These are phyloP conservation scores for Sodiomyces alkalinus DNA, from an alignment of 2,329 filamentous ascomycete species.

Conservation along the genomic window DNA sequence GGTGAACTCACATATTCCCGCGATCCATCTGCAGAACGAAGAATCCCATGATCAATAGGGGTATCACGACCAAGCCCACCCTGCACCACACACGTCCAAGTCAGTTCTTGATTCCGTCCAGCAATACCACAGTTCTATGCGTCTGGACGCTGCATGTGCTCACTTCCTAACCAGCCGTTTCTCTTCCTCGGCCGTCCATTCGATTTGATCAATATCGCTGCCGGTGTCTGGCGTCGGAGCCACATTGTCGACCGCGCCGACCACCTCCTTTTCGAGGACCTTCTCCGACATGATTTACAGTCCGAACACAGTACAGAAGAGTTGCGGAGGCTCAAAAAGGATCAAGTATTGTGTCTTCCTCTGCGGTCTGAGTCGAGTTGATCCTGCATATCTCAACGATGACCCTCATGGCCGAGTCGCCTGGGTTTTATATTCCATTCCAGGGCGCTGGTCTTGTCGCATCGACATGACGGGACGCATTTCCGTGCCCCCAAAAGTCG, in stretches of 20 bases:
- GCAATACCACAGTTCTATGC: neutral
- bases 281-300: conserved; percentile 2
- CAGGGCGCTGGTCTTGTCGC: too few relatives aligned
- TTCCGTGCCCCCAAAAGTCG: too few relatives aligned
- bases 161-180: conserved; percentile 13
- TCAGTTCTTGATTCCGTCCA: neutral
- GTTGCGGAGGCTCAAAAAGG: too few relatives aligned
- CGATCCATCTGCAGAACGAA: conserved; percentile 24
- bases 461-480: too few relatives aligned
- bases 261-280: conserved; percentile 1
- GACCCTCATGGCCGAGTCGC: too few relatives aligned
- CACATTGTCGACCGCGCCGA: neutral
- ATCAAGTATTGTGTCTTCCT: too few relatives aligned
- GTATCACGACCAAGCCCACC: conserved; percentile 28
- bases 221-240: conserved; percentile 3
- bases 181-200: conserved; percentile 15
- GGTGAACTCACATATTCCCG: conserved; percentile 17
- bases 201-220: conserved; percentile 2
- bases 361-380: too few relatives aligned
- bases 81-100: conserved; percentile 15
- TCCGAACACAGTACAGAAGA: too few relatives aligned
- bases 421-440: too few relatives aligned
- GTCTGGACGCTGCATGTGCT: too few relatives aligned
- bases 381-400: too few relatives aligned
- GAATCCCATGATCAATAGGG: conserved; percentile 28